Evolutionary conservation across 495 filamentous ascomycete genomes (phyloP), one percentile per base, ranked within the genome.

Genomic region (Entonaema liquescens): DNA sequence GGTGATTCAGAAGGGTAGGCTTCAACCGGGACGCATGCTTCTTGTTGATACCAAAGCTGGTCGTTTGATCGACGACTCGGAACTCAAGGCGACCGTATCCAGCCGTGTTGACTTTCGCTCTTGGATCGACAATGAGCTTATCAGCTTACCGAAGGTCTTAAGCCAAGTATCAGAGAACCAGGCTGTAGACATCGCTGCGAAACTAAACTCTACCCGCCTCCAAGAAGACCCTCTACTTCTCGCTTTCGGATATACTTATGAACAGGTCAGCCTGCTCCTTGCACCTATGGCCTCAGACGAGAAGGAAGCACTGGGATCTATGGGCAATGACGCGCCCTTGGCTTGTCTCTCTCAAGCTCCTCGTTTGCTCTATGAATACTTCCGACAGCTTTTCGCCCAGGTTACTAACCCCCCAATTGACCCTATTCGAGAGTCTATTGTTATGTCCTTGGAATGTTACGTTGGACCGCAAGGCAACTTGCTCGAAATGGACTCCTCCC

Each of bases 371-470:
- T 97, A 93, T 78, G 95, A 99, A 79, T 99, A 99, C 81, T 99
- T 98, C 90, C 90, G 96, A 31, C 93, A 99, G 83, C 90, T 99
- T 31, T 99, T 99, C 78, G 95, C 95, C 8, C 95, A 99, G 84
- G 95, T 99, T 79, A 99, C 95, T 36, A 99, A 99, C 78, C 95
- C 95, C 63, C 95, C 95, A 6, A 99, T 99, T 78, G 95, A 99
- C 76, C 95, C 95, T 6, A 99, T 99, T 74, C 88, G 95, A 81
- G 95, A 99, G 83, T 95, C 95, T 17, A 95, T 98, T 66, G 95
- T 99, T 78, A 99, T 99, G 95, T 98, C 96, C 52, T 82, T 98
- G 35, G 96, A 97, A 73, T 96, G 96, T 76, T 99, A 98, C 77
- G 92, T 99, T 72, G 95, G 95, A 36, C 95, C 96, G 23, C 95